A percentile compares a stretch with the other conserved stretches of the same genome.
Conservation (phyloP, 495 filamentous ascomycete species). For the Xylona heveae region DNA sequence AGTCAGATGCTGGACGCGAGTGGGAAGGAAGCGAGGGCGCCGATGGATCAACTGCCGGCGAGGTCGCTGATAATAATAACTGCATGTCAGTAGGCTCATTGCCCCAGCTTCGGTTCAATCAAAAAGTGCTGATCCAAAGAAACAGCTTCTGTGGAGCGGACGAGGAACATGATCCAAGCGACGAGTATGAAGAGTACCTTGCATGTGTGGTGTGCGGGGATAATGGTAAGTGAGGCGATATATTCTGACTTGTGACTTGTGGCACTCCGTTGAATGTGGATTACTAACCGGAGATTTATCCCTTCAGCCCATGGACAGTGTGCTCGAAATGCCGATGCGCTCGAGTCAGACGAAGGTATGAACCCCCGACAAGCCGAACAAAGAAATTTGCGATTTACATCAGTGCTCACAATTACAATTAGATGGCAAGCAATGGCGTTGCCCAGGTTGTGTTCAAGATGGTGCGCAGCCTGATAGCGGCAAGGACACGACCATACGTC, state of each 20-base stretch:
- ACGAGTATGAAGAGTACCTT: slow-evolving; percentile 74
- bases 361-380: neutral
- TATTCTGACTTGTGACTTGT: slow-evolving; percentile 10
- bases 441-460: slow-evolving; percentile 51
- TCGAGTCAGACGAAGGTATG: slow-evolving; percentile 46
- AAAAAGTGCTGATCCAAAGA: no score
- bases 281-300: neutral
- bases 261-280: slow-evolving; percentile 2
- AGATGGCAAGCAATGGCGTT: slow-evolving; percentile 57
- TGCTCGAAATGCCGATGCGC: slow-evolving; percentile 55
- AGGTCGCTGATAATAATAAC: slow-evolving; percentile 32
- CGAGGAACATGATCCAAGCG: slow-evolving; percentile 68
- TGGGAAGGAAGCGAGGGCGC: slow-evolving; percentile 41
- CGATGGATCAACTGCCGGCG: slow-evolving; percentile 46
- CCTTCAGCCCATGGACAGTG: slow-evolving; percentile 78
- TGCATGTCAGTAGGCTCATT: slow-evolving; percentile 37
- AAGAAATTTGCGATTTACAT: slow-evolving; percentile 1
- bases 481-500: slow-evolving; percentile 7
- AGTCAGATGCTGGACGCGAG: slow-evolving; percentile 48
- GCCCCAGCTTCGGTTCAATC: no score
- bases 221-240: slow-evolving; percentile 45
- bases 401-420: slow-evolving; percentile 10
- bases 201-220: slow-evolving; percentile 65
- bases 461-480: slow-evolving; percentile 29
- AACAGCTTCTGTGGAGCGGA: slow-evolving; percentile 54